Conservation (phyloP, 371 early-diverging fungal species). For the Mortierella sp. region DNA sequence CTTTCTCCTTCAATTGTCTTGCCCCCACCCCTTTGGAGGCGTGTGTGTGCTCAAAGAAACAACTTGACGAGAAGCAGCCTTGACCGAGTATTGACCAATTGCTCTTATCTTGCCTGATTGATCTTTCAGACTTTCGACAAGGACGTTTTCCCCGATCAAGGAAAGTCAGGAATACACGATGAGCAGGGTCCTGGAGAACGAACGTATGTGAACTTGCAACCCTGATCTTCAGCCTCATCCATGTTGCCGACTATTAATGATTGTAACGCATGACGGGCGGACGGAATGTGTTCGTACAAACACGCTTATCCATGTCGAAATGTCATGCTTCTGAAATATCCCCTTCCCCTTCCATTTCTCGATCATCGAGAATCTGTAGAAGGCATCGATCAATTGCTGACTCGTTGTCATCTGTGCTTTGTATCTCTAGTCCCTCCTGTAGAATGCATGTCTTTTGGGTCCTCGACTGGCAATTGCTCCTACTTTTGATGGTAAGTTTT, state of each 20-base stretch:
- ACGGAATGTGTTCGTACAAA: conserved; percentile 57
- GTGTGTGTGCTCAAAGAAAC: too few species aligned
- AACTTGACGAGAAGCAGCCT: too few species aligned
- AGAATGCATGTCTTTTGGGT: too few species aligned
- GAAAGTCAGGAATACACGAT: neutral
- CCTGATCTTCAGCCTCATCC: neutral
- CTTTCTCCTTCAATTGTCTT: too few species aligned
- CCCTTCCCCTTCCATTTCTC: neutral
- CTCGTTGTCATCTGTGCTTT: neutral
- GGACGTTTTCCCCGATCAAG: too few species aligned
- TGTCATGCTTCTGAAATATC: conserved; percentile 57
- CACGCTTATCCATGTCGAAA: conserved; percentile 52
- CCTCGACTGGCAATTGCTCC: too few species aligned
- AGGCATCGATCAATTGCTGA: conserved; percentile 4
- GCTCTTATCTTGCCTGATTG: too few species aligned
- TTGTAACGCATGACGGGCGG: conserved; percentile 58
- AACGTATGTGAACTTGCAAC: conserved; percentile 5
- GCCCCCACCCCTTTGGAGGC: too few species aligned
- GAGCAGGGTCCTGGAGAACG: neutral
- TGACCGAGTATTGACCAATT: too few species aligned
- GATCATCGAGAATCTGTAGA: neutral
- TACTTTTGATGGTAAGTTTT: neutral
- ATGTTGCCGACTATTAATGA: conserved; percentile 36
- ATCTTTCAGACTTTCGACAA: too few species aligned
- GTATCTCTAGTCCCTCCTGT: too few species aligned